Evolutionary conservation across 2,329 filamentous ascomycete genomes (phyloP).

Genomic region (Rosellinia necatrix): DNA sequence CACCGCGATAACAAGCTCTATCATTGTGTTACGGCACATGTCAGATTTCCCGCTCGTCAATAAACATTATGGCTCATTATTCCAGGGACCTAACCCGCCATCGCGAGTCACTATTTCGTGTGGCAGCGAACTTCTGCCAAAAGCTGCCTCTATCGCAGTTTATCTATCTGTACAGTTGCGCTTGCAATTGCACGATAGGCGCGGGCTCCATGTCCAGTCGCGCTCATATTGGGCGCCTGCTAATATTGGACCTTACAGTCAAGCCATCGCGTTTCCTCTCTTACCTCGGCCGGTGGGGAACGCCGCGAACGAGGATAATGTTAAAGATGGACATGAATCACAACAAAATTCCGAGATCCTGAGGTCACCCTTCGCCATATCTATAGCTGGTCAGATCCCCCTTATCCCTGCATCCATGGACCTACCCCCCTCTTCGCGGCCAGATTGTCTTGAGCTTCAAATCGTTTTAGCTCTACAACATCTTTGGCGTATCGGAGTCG

Average conservation of each 20-base stretch:
- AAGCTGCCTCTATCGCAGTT: conserved; percentile 63
- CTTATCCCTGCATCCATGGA: conserved; percentile 80
- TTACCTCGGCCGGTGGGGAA: conserved; percentile 30
- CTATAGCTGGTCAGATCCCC: conserved; percentile 89
- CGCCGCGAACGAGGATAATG: conserved; percentile 21
- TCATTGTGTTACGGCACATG: conserved; percentile 80
- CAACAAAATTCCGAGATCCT: conserved; percentile 22
- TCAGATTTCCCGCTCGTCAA: conserved; percentile 78
- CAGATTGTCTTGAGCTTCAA: conserved; percentile 58
- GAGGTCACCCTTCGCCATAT: conserved; percentile 47
- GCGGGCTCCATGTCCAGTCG: conserved; percentile 84
- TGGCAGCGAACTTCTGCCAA: conserved; percentile 65
- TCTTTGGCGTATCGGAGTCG: conserved; percentile 78
- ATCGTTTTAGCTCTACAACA: conserved; percentile 81
- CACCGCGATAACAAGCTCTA: conserved; percentile 56
- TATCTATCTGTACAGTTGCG: conserved; percentile 50
- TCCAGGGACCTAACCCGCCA: conserved; percentile 79
- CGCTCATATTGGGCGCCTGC: conserved; percentile 97
- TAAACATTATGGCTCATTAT: conserved; percentile 73
- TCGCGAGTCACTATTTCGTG: conserved; percentile 83
- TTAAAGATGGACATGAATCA: conserved; percentile 22
- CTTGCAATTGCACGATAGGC: conserved; percentile 42
- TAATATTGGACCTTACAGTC: conserved; percentile 96
- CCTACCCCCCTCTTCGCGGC: conserved; percentile 47
- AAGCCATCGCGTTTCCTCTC: conserved; percentile 69